Evolutionary conservation across 352 stramenopile species (phyloP), one percentile per base, ranked within the genome.

Genomic region (Phytophthora lateralis): DNA sequence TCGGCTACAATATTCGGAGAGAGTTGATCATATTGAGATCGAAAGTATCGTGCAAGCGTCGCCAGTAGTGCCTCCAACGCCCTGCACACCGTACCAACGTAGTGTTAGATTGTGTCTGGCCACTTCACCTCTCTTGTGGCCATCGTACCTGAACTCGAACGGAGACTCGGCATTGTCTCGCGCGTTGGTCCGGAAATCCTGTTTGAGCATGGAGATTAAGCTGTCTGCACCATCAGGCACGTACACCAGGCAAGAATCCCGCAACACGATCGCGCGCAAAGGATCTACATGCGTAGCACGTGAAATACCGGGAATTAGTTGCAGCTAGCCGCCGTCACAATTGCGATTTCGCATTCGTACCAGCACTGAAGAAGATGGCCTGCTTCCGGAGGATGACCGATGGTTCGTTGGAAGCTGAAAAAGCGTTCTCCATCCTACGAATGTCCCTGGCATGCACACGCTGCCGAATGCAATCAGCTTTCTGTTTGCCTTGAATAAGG

Each of bases 371-470:
- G 54, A 90, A 70, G 29, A 90, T 80, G 7, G 78, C 73, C 61
- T 90, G 80, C 46, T 86, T 88, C 4, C 80, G 71, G 20, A 88
- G 57, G 29, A 80, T 68, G 29, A 90, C 72, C 9, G 74, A 85
- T 14, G 80, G 80, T 39, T 89, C 77, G 48, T 87, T 88, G 8
- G 75, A 85, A n/a, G 74, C 67, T 1, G 75, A 75, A 45, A 90
- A 91, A 0, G 73, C 68, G n/a, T 82, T 76, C 44, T 91, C 82
- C 27, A 91, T 73, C 54, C 85, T 82, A 4, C 82, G 78, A 9
- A 91, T 68, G 49, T 91, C 82, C 24, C 82, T 67, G 26, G 69
- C 69, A 35, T 91, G 78, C 14, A 90, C 80, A 15, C 51, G 43
- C 80, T 91, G 29, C 10, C 41, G 14, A 10, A 29, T 43, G 26